Percentiles rank a stretch among this genome's conserved stretches.
phyloP scores from a whole-genome alignment of 2,329 filamentous ascomycete genomes.

The Exophiala alcalophila region DNA sequence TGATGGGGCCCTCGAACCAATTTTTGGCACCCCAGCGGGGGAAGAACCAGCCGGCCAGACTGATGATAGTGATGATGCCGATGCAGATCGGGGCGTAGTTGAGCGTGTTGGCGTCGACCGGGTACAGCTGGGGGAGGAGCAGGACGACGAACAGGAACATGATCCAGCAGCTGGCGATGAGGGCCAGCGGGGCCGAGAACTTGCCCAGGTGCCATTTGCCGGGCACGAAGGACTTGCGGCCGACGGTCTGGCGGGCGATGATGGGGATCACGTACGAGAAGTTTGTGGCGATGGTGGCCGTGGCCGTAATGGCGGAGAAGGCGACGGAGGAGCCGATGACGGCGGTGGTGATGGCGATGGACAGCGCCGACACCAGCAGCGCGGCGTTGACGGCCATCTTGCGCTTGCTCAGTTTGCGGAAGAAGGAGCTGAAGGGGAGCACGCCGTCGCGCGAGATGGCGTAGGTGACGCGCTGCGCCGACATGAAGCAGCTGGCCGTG shows the following conservation, averaged over 20 bases:
- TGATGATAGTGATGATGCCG: constrained; percentile 38
- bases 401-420: constrained; percentile 34
- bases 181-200: constrained; percentile 32
- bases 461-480: constrained; percentile 41
- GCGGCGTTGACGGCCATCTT: constrained; percentile 40
- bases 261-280: constrained; percentile 42
- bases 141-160: constrained; percentile 39
- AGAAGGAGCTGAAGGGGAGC: constrained; percentile 39
- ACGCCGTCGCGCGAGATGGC: constrained; percentile 42
- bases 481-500: constrained; percentile 40
- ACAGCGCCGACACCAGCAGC: constrained; percentile 35
- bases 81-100: constrained; percentile 44
- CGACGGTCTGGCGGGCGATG: constrained; percentile 40
- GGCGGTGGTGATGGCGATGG: constrained; percentile 37
- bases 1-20: constrained; percentile 41
- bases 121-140: constrained; percentile 40
- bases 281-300: constrained; percentile 41
- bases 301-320: constrained; percentile 40
- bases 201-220: constrained; percentile 38
- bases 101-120: constrained; percentile 38
- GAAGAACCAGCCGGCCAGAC: constrained; percentile 38
- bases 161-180: constrained; percentile 37
- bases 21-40: constrained; percentile 37
- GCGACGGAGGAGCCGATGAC: constrained; percentile 41
- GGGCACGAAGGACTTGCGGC: constrained; percentile 36